Conservation (phyloP, 2,329 filamentous ascomycete species). For the Alternaria sp. region DNA sequence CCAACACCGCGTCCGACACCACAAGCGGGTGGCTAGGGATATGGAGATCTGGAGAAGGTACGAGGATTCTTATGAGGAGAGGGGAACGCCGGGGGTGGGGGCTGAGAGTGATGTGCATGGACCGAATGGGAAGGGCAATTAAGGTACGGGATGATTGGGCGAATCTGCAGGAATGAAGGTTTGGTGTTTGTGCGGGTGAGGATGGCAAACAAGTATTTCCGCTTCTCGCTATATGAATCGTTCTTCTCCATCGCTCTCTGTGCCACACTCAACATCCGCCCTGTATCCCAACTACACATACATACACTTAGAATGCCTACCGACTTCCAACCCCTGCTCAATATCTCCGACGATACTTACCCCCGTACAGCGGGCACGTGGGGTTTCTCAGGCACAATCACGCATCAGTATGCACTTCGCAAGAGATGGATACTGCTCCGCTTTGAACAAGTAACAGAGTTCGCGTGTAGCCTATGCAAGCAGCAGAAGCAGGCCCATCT, state of each 20-base stretch:
- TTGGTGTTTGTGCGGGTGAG: background rate
- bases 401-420: background rate
- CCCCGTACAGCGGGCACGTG: background rate
- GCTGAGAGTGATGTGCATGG: slow-evolving; percentile 40
- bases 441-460: background rate
- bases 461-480: background rate
- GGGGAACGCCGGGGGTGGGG: slow-evolving; percentile 45
- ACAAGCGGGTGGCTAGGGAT: slow-evolving; percentile 68
- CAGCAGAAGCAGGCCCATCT: background rate
- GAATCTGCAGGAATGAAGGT: background rate
- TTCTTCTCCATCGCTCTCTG: background rate
- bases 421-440: background rate
- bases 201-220: background rate
- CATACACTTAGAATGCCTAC: background rate
- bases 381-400: background rate
- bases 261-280: background rate
- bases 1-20: slow-evolving; percentile 68
- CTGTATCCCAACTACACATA: no score
- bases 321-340: no score
- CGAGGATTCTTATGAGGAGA: slow-evolving; percentile 64
- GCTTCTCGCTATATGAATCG: background rate
- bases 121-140: slow-evolving; percentile 7
- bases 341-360: no score
- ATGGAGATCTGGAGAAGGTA: slow-evolving; percentile 72
- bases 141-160: background rate